phyloP scores from a whole-genome alignment of 2,329 filamentous ascomycete species.

The Apiospora arundinis region DNA sequence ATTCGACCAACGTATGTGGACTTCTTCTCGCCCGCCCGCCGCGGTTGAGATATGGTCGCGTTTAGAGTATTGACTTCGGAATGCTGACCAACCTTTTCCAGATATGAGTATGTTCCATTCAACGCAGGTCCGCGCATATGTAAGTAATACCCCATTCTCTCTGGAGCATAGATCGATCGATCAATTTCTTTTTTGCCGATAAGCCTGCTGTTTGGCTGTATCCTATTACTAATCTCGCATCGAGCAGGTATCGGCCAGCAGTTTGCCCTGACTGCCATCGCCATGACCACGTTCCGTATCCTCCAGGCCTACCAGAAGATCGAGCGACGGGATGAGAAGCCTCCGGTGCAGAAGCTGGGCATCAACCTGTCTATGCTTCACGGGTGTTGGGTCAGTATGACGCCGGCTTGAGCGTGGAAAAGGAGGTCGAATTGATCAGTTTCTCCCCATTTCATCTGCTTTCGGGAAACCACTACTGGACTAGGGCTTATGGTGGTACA shows the following conservation, averaged over 20 bases:
- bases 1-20: constrained; percentile 32
- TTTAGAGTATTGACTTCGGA: too few relatives aligned
- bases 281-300: constrained; percentile 38
- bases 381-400: constrained; percentile 39
- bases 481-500: too few relatives aligned
- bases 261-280: constrained; percentile 42
- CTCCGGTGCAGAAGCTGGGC: constrained; percentile 36
- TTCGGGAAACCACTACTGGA: too few relatives aligned
- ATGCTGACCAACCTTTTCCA: constrained; percentile 20
- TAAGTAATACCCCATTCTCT: background rate
- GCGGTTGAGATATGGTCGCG: too few relatives aligned
- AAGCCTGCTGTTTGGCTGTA: too few relatives aligned
- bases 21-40: too few relatives aligned
- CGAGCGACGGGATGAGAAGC: constrained; percentile 36
- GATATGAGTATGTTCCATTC: constrained; percentile 45
- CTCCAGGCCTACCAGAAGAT: constrained; percentile 39
- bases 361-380: constrained; percentile 39
- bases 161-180: too few relatives aligned
- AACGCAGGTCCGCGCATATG: constrained; percentile 48
- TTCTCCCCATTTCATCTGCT: too few relatives aligned
- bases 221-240: background rate
- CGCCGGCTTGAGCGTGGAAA: constrained; percentile 22
- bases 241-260: constrained; percentile 42
- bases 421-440: background rate
- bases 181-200: too few relatives aligned